These are phyloP conservation scores for Hymenochaete sp. DNA, from an alignment of 1,284 basidiomycete species.

Conservation along the genomic window DNA sequence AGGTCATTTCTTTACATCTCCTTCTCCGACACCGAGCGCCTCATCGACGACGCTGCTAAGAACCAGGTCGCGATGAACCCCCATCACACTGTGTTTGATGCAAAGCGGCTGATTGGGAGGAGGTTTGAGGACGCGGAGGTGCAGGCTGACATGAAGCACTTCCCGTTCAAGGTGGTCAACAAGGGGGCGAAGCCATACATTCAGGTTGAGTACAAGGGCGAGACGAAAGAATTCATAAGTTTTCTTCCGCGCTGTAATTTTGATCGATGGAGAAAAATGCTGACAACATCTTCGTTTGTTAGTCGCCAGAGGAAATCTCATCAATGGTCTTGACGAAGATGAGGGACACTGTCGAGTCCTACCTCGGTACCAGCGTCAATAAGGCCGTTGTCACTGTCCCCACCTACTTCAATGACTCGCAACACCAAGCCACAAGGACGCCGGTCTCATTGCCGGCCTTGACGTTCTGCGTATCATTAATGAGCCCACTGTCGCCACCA, in stretches of 20 bases:
- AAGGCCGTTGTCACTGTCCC: slow-evolving; percentile 98
- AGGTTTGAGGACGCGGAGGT: slow-evolving; percentile 75
- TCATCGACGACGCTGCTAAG: slow-evolving; percentile 77
- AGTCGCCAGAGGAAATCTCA: slow-evolving; percentile 67
- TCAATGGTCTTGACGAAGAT: slow-evolving; percentile 96
- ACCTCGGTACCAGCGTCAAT: slow-evolving; percentile 92
- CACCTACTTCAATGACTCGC: slow-evolving; percentile 71
- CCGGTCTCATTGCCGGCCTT: slow-evolving; percentile 41
- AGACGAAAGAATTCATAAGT: slow-evolving; percentile 41
- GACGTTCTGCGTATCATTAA: slow-evolving; percentile 48
- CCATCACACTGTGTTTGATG: slow-evolving; percentile 44
- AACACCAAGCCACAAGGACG: slow-evolving; percentile 47
- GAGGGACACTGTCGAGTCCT: slow-evolving; percentile 99
- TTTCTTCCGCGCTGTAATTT: neutral
- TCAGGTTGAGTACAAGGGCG: slow-evolving; percentile 46
- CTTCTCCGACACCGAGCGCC: slow-evolving; percentile 87
- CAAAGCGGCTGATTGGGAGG: slow-evolving; percentile 55
- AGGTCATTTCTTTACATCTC: too few relatives aligned
- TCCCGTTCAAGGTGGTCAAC: slow-evolving; percentile 76
- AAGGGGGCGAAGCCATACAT: slow-evolving; percentile 80
- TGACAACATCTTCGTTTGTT: too few relatives aligned
- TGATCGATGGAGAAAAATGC: slow-evolving; percentile 12
- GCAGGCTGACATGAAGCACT: slow-evolving; percentile 78
- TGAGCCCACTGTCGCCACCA: slow-evolving; percentile 46
- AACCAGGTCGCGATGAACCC: slow-evolving; percentile 62